Percentiles rank a stretch among this genome's conserved stretches.
Conservation (phyloP, 345 rosid species). For the Linum trigynum region DNA sequence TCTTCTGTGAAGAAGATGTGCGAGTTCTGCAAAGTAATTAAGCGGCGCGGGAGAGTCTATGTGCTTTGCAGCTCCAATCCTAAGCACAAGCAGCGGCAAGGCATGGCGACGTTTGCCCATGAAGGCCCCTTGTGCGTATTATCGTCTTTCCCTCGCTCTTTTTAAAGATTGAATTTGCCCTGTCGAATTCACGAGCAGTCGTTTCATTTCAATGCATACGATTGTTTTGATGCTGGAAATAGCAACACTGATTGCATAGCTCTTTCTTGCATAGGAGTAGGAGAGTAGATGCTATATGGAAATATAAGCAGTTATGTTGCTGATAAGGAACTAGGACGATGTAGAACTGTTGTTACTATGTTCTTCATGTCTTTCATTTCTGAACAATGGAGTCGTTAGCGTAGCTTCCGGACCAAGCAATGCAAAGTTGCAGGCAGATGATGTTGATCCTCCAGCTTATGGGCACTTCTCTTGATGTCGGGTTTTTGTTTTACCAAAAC, state of each 20-base stretch:
- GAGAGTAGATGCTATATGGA: neutral
- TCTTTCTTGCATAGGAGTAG: too few relatives aligned
- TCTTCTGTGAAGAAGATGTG: constrained; percentile 97
- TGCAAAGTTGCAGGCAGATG: too few relatives aligned
- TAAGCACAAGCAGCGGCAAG: constrained; percentile 89
- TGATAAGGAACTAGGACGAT: neutral
- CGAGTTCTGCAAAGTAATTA: constrained; percentile 76
- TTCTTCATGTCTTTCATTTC: too few relatives aligned
- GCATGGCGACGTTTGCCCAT: constrained; percentile 44
- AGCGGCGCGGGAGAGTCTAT: constrained; percentile 79
- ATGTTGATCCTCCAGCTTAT: too few relatives aligned
- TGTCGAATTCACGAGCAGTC: neutral
- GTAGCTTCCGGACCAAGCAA: too few relatives aligned
- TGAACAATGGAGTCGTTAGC: too few relatives aligned
- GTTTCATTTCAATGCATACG: neutral
- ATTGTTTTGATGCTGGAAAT: neutral
- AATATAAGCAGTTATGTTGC: constrained; percentile 5
- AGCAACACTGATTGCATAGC: too few relatives aligned
- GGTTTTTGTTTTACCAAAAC: too few relatives aligned
- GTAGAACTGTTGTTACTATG: too few relatives aligned
- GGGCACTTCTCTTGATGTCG: too few relatives aligned
- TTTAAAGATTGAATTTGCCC: neutral
- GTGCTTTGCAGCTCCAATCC: constrained; percentile 67
- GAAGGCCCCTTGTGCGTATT: constrained; percentile 39
- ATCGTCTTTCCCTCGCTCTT: neutral